These are phyloP conservation scores for Ampelomyces quisqualis DNA, from an alignment of 2,329 filamentous ascomycete species.

Conservation along the genomic window DNA sequence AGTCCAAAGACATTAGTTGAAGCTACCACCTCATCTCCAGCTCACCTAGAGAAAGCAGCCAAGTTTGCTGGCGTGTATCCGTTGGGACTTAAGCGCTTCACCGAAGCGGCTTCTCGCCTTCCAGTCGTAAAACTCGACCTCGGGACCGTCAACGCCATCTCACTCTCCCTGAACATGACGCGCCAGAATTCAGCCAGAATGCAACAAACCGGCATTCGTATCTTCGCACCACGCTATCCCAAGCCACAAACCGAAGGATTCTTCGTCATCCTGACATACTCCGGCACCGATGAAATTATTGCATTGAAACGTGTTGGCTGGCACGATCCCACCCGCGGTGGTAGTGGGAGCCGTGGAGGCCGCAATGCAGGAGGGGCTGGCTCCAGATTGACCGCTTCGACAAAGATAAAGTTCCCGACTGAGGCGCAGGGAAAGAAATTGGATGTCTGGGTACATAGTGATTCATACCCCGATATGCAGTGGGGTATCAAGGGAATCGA, in stretches of 20 bases:
- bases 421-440: constrained; percentile 59
- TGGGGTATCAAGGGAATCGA: constrained; percentile 58
- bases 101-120: constrained; percentile 64
- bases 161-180: constrained; percentile 63
- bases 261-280: constrained; percentile 76
- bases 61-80: constrained; percentile 55
- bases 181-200: constrained; percentile 60
- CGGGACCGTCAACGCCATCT: constrained; percentile 60
- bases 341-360: constrained; percentile 6
- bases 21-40: constrained; percentile 28
- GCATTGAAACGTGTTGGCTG: constrained; percentile 86
- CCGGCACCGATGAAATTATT: constrained; percentile 70
- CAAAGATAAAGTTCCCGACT: constrained; percentile 63
- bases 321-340: constrained; percentile 45
- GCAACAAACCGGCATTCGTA: constrained; percentile 59
- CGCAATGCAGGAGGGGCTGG: constrained; percentile 16
- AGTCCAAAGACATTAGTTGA: constrained; percentile 43
- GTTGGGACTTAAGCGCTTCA: constrained; percentile 51
- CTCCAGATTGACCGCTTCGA: constrained; percentile 54
- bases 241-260: constrained; percentile 94
- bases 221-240: constrained; percentile 86
- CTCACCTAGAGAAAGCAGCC: constrained; percentile 40
- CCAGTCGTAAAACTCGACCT: constrained; percentile 68
- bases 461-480: constrained; percentile 79
- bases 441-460: constrained; percentile 77